Evolutionary conservation across 352 stramenopile genomes (phyloP), one percentile per base, ranked within the genome.

Genomic region (Globisporangium orthogonon): DNA sequence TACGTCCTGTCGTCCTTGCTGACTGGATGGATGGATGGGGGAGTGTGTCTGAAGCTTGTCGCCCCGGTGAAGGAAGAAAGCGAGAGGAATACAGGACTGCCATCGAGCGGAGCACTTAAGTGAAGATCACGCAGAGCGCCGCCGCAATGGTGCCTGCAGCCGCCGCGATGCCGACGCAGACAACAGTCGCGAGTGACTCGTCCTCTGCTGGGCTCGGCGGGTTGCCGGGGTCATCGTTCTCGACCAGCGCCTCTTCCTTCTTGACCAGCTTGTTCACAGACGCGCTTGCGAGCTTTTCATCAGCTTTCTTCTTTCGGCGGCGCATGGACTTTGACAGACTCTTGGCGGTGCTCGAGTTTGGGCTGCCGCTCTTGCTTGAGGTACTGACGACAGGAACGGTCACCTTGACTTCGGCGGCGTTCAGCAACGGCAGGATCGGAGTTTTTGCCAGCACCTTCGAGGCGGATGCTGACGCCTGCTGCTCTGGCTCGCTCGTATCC

Each of bases 91-190:
- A 23, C 23, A 23, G 23, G 23, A 23, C 23, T 23, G 23, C 23
- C 23, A 37, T 5, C 33, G 33, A 11, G 0, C 33, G 33, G 23
- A 9, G 33, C 33, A 29, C 47, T 73, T 45, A 84, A 29, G 64
- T 83, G 65, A 83, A 85, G 57, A 83, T 82, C 23, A 83, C 74
- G 53, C 78, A 86, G 7, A 88, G 70, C 48, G 76, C 68, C 14
- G 73, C 78, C 14, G 75, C 78, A 63, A 84, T 62, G 15, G 75
- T 83, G n/a, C 71, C 71, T 33, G 73, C 76, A 4, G 75, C 73
- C 18, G 74, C 77, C 2, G 78, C 78, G 60, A 88, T 79, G 18
- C 71, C 72, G 46, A 87, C 64, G 31, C 69, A 75, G 54, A 83
- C 58, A 7, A 70, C 66, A 6, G 71, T 63, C 5, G 76, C 66